Evolutionary conservation across 495 filamentous ascomycete species (phyloP).

Genomic region (Neurospora africana): DNA sequence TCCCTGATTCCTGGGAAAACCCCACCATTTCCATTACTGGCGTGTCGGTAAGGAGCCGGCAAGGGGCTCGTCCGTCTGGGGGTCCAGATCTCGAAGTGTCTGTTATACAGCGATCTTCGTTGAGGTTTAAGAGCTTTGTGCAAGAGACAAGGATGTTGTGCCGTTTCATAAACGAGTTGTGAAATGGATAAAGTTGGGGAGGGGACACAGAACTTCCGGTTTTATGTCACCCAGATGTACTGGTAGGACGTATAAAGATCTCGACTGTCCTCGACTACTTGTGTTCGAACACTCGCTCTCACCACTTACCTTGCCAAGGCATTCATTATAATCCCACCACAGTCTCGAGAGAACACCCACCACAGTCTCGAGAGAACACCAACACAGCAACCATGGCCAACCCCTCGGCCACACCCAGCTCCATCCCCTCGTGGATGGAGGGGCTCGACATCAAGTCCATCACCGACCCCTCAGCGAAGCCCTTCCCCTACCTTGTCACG

Average conservation of each 20-base stretch:
- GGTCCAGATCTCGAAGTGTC: neutral
- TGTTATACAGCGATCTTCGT: neutral
- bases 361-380: neutral
- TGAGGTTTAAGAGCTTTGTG: neutral
- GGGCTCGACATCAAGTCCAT: neutral
- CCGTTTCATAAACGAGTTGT: neutral
- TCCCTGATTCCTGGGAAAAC: neutral
- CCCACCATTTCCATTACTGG: neutral
- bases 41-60: neutral
- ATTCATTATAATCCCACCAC: neutral
- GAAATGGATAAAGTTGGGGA: neutral
- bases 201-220: neutral
- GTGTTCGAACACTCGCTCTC: neutral
- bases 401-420: neutral
- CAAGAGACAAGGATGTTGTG: neutral
- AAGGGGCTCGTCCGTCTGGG: neutral
- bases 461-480: neutral
- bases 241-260: neutral
- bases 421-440: neutral
- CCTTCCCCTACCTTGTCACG: conserved; percentile 2
- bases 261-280: neutral
- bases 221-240: neutral
- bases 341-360: neutral
- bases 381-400: neutral
- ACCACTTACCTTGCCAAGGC: neutral